A percentile compares a stretch with the other conserved stretches of the same genome.
These are phyloP conservation scores for Zanthoxylum bungeanum DNA, from an alignment of 345 rosid genomes.

Conservation along the genomic window DNA sequence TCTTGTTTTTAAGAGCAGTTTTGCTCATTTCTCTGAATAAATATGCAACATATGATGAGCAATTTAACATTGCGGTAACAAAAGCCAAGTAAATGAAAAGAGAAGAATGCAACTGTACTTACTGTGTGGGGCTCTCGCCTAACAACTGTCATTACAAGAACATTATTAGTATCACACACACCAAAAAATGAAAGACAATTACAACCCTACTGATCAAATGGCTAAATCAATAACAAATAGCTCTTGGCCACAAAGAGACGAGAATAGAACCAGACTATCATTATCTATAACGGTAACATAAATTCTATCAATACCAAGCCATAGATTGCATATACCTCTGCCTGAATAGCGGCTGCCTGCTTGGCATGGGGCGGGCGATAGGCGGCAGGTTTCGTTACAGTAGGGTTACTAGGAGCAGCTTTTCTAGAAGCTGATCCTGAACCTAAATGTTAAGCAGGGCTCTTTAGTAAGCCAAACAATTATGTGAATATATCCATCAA, in stretches of 20 bases:
- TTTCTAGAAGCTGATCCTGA: slow-evolving; percentile 51
- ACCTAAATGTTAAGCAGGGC: no score
- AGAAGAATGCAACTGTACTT: slow-evolving; percentile 29
- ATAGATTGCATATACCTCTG: slow-evolving; percentile 54
- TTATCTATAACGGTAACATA: no score
- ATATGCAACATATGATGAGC: background rate
- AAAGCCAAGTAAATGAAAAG: background rate
- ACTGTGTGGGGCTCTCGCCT: slow-evolving; percentile 62
- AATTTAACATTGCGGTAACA: background rate
- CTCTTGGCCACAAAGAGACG: background rate
- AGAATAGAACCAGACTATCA: background rate
- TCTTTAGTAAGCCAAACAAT: slow-evolving; percentile 1
- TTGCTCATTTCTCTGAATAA: slow-evolving; percentile 70
- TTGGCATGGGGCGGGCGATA: slow-evolving; percentile 95
- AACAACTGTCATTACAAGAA: slow-evolving; percentile 52
- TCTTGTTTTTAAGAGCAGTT: slow-evolving; percentile 82
- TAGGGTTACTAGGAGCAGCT: slow-evolving; percentile 35
- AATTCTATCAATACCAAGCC: background rate
- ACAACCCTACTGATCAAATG: background rate
- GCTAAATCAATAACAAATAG: background rate
- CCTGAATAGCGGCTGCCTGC: slow-evolving; percentile 66
- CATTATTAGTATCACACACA: slow-evolving; percentile 24
- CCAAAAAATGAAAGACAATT: background rate
- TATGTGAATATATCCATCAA: background rate
- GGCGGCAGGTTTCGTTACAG: slow-evolving; percentile 69